Evolutionary conservation across 1,139 yeast species (phyloP).

Genomic region (Ogataea hybrid): DNA sequence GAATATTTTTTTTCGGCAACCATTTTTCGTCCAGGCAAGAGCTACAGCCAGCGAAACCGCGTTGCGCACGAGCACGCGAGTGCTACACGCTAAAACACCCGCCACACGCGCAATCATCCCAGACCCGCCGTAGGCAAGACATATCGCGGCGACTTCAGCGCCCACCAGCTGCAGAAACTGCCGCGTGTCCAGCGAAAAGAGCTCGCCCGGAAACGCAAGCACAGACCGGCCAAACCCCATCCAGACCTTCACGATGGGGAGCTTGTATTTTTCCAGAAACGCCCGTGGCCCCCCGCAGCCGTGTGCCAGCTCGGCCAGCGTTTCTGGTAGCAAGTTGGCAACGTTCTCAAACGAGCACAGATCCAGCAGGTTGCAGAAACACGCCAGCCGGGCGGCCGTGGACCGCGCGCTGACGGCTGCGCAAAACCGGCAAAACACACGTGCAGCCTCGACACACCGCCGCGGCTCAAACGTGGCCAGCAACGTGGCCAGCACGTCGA

Average conservation of each 20-base stretch:
- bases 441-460: conserved; percentile 35
- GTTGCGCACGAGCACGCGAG: conserved; percentile 22
- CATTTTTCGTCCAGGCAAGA: conserved; percentile 23
- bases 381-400: conserved; percentile 33
- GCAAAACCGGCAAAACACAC: conserved; percentile 40
- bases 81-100: conserved; percentile 6
- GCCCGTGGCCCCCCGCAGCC: conserved; percentile 20
- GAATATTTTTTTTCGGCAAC: conserved; percentile 14
- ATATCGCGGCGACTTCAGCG: conserved; percentile 38
- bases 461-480: conserved; percentile 32
- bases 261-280: conserved; percentile 34
- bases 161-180: conserved; percentile 36
- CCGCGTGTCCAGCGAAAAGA: conserved; percentile 34
- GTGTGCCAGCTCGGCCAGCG: conserved; percentile 25
- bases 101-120: conserved; percentile 16
- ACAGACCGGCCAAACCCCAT: conserved; percentile 35
- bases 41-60: conserved; percentile 27
- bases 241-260: conserved; percentile 39
- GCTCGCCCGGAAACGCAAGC: conserved; percentile 38
- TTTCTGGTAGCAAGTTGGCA: conserved; percentile 31
- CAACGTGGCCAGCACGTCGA: conserved; percentile 35
- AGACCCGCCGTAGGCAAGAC: conserved; percentile 31
- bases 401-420: conserved; percentile 34
- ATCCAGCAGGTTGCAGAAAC: conserved; percentile 44
- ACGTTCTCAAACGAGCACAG: conserved; percentile 37